These are phyloP conservation scores for Septoria linicola DNA, from an alignment of 2,329 filamentous ascomycete genomes.

Conservation along the genomic window DNA sequence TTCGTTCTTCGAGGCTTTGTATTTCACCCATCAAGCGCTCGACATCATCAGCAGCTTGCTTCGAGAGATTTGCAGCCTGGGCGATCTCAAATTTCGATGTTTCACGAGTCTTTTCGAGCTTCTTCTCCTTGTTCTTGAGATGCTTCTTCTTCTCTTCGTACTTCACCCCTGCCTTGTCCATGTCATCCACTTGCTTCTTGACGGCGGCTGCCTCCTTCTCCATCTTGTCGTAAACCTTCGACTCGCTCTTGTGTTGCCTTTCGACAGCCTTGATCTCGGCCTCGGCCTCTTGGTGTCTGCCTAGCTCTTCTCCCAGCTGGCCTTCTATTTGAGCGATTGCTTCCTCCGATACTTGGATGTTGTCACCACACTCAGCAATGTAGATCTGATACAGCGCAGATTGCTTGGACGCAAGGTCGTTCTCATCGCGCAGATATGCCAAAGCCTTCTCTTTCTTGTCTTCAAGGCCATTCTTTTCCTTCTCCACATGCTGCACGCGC, in stretches of 20 bases:
- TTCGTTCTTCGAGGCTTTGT: conserved; percentile 68
- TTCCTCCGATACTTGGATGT: conserved; percentile 83
- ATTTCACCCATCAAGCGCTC: conserved; percentile 74
- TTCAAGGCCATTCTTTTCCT: conserved; percentile 87
- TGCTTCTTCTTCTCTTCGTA: conserved; percentile 98
- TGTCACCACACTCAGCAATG: conserved; percentile 83
- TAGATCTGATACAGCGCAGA: conserved; percentile 91
- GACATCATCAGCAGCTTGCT: conserved; percentile 76
- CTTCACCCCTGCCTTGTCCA: conserved; percentile 95
- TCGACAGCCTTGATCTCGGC: conserved; percentile 87
- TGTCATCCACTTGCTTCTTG: conserved; percentile 83
- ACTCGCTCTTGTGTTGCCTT: conserved; percentile 76
- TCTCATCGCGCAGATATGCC: conserved; percentile 85
- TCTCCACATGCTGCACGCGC: conserved; percentile 95
- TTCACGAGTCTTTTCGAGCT: conserved; percentile 83
- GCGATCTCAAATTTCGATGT: conserved; percentile 71
- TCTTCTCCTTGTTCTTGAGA: conserved; percentile 84
- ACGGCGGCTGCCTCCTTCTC: conserved; percentile 79
- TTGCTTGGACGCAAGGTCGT: conserved; percentile 85
- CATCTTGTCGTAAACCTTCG: conserved; percentile 76
- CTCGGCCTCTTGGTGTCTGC: conserved; percentile 88
- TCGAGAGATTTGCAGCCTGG: conserved; percentile 74
- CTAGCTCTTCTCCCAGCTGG: conserved; percentile 79
- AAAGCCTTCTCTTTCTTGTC: conserved; percentile 96
- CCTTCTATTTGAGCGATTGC: conserved; percentile 87